These are phyloP conservation scores for Fusarium sp. DNA, from an alignment of 2,329 filamentous ascomycete genomes.

Conservation along the genomic window DNA sequence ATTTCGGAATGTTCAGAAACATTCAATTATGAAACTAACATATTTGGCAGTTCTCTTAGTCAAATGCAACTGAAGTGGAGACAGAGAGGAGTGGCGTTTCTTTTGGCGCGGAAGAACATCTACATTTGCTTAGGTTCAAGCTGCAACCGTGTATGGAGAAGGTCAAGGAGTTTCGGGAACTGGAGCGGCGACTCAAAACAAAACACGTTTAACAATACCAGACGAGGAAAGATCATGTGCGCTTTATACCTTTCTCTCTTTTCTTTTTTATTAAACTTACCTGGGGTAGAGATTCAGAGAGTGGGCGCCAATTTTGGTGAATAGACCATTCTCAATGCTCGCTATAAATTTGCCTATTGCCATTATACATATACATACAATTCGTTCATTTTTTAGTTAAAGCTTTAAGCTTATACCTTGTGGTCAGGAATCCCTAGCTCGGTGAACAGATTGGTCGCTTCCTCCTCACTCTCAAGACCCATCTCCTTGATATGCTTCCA, in stretches of 20 bases:
- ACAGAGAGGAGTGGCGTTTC: constrained; percentile 25
- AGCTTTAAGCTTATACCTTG: constrained; percentile 13
- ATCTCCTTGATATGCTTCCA: constrained; percentile 79
- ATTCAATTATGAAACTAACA: constrained; percentile 15
- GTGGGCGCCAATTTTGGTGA: constrained; percentile 8
- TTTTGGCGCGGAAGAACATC: constrained; percentile 31
- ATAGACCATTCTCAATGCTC: constrained; percentile 1
- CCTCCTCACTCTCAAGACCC: constrained; percentile 65
- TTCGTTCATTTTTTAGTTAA: not conserved
- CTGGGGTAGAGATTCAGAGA: constrained; percentile 4
- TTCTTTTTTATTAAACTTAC: constrained; percentile 24
- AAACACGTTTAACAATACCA: constrained; percentile 35
- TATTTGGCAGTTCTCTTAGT: constrained; percentile 42
- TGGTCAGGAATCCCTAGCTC: constrained; percentile 58
- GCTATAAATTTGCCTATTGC: not conserved
- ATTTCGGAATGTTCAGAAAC: not conserved
- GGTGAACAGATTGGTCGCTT: constrained; percentile 60
- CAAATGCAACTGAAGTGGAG: constrained; percentile 2
- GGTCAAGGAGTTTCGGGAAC: constrained; percentile 41
- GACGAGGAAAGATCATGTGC: constrained; percentile 39
- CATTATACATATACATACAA: constrained; percentile 13
- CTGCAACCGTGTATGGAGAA: constrained; percentile 18
- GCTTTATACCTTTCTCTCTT: constrained; percentile 40
- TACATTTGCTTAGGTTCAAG: constrained; percentile 23
- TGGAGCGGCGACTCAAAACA: constrained; percentile 40